A percentile compares a stretch with the other conserved stretches of the same genome.
phyloP scores from a whole-genome alignment of 495 filamentous ascomycete species.

The Patellaria atrata region DNA sequence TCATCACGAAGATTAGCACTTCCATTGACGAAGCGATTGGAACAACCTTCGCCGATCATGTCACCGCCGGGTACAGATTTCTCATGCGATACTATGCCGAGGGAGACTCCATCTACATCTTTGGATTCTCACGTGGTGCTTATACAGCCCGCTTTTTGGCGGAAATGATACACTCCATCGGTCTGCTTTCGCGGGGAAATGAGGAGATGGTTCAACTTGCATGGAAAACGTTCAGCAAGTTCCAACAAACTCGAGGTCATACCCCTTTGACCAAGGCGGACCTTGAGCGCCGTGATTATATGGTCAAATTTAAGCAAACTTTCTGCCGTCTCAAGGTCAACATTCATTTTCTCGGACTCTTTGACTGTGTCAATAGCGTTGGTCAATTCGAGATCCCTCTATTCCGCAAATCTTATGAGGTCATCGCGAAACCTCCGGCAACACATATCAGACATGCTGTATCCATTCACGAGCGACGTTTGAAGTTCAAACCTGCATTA shows the following conservation, averaged over 20 bases:
- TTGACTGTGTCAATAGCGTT: constrained; percentile 10
- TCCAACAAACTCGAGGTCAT: neutral
- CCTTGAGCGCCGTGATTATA: neutral
- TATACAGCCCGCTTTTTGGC: constrained; percentile 18
- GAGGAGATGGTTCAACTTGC: constrained; percentile 13
- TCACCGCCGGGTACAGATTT: constrained; percentile 10
- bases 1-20: neutral
- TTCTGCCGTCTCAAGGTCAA: constrained; percentile 5
- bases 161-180: constrained; percentile 12
- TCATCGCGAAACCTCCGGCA: neutral
- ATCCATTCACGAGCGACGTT: constrained; percentile 4
- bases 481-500: constrained; percentile 10
- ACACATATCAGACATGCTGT: constrained; percentile 8
- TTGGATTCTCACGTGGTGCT: constrained; percentile 18
- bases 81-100: constrained; percentile 10
- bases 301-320: constrained; percentile 4
- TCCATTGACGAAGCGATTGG: constrained; percentile 6
- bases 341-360: constrained; percentile 10
- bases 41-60: constrained; percentile 9
- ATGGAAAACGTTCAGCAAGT: constrained; percentile 6
- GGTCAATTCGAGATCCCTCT: constrained; percentile 5
- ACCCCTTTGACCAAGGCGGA: neutral
- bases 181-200: constrained; percentile 13
- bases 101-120: constrained; percentile 17
- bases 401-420: neutral